These are phyloP conservation scores for Phaffomyces opuntiae DNA, from an alignment of 805 yeast genomes.

Conservation along the genomic window DNA sequence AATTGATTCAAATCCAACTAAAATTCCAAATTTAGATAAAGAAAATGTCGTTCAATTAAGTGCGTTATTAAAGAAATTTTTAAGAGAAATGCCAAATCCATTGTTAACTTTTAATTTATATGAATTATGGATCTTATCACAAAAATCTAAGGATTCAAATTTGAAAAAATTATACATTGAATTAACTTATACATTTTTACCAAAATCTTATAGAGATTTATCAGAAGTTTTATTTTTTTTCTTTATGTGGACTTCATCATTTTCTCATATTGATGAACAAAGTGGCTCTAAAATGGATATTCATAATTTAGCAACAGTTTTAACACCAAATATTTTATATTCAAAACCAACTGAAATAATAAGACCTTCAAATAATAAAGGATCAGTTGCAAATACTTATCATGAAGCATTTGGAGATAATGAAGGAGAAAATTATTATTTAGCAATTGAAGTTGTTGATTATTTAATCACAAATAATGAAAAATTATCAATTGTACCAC, in stretches of 20 bases:
- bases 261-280: constrained; percentile 87
- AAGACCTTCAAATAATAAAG: constrained; percentile 21
- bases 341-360: constrained; percentile 35
- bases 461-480: constrained; percentile 76
- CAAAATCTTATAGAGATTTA: constrained; percentile 73
- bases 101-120: constrained; percentile 69
- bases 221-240: constrained; percentile 81
- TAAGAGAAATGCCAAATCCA: constrained; percentile 91
- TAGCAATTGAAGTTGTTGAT: constrained; percentile 88
- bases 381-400: constrained; percentile 24
- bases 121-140: constrained; percentile 71
- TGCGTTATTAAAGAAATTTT: constrained; percentile 83
- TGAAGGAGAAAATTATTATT: constrained; percentile 66
- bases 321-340: constrained; percentile 85
- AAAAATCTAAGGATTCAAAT: constrained; percentile 40
- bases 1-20: constrained; percentile 68
- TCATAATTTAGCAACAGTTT: constrained; percentile 90
- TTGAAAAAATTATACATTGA: constrained; percentile 49
- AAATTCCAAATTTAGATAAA: constrained; percentile 58
- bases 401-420: constrained; percentile 33
- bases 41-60: constrained; percentile 91
- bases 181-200: constrained; percentile 69
- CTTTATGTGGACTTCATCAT: constrained; percentile 92
- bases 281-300: constrained; percentile 93
- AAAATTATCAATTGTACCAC: constrained; percentile 71